A percentile compares a stretch with the other conserved stretches of the same genome.
Conservation (phyloP, 2,329 filamentous ascomycete genomes). For the Trichophyton schoenleinii region DNA sequence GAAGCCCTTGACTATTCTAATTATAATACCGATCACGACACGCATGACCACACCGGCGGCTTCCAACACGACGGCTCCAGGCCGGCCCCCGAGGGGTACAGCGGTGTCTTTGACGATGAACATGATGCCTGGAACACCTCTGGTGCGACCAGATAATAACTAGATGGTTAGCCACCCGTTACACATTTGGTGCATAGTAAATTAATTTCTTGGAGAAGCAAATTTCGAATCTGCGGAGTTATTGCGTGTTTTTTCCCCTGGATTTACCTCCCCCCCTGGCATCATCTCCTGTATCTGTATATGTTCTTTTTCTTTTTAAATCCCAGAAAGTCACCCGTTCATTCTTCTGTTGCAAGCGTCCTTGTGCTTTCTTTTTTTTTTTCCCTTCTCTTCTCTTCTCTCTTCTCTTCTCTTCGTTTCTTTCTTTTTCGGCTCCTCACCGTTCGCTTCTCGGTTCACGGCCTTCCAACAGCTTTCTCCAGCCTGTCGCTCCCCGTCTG, state of each 20-base stretch:
- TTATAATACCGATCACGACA: constrained; percentile 1
- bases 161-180: background rate
- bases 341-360: background rate
- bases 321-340: background rate
- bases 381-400: no score
- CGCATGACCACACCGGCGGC: background rate
- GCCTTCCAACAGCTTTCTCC: background rate
- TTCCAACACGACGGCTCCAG: constrained; percentile 2
- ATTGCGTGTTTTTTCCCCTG: background rate
- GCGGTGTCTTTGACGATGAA: constrained; percentile 23
- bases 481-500: background rate
- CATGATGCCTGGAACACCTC: constrained; percentile 17
- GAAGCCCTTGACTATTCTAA: background rate
- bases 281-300: background rate
- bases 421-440: background rate
- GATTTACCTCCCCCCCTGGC: background rate
- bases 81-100: background rate
- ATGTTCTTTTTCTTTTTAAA: background rate
- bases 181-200: constrained; percentile 1
- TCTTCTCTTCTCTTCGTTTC: no score
- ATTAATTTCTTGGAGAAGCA: background rate
- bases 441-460: background rate
- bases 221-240: background rate
- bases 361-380: background rate
- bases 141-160: background rate